Conservation (phyloP, 2,329 filamentous ascomycete species). For the Colletotrichum sp. region DNA sequence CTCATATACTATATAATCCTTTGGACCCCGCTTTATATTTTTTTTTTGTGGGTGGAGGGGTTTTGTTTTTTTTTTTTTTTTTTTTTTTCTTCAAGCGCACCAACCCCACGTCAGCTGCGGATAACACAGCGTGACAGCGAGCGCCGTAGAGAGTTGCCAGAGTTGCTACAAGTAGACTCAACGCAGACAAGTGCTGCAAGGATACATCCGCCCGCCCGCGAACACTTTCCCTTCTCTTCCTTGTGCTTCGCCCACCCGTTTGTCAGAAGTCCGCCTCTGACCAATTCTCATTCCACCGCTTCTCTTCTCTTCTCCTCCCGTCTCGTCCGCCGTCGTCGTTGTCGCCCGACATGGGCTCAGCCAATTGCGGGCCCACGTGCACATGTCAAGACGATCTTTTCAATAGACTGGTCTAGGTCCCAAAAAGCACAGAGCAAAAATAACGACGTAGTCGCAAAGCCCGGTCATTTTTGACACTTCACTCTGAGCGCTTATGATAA, state of each 20-base stretch:
- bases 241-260: background rate
- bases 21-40: too few relatives aligned
- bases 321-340: background rate
- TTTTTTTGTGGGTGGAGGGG: too few relatives aligned
- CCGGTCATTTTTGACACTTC: background rate
- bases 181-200: background rate
- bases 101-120: slow-evolving; percentile 5
- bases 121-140: background rate
- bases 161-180: background rate
- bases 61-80: too few relatives aligned
- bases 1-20: too few relatives aligned
- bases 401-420: background rate
- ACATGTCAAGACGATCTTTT: background rate
- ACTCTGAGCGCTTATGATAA: background rate
- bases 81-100: slow-evolving; percentile 12
- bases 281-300: slow-evolving; percentile 25
- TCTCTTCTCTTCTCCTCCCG: background rate
- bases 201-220: background rate
- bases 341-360: background rate
- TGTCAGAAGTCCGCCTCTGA: background rate
- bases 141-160: background rate
- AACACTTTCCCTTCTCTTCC: background rate
- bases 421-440: background rate
- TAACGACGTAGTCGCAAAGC: background rate
- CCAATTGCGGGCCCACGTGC: slow-evolving; percentile 33